phyloP scores from a whole-genome alignment of 78 protist species.

The Speleostelium caveatum region DNA sequence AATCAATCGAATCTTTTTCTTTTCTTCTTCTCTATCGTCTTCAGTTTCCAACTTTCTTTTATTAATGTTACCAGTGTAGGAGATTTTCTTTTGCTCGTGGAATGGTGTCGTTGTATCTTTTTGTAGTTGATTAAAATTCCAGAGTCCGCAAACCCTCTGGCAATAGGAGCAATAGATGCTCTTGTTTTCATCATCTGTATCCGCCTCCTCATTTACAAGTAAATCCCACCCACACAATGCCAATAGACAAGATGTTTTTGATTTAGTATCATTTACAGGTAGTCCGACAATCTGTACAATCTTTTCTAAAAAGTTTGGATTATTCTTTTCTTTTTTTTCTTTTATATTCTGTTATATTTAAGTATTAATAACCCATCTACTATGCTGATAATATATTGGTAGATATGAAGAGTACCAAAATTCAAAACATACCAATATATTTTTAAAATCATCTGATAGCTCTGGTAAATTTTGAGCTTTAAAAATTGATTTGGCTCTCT shows the following conservation, averaged over 20 bases:
- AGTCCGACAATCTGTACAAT: not conserved
- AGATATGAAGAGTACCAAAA: too few species aligned
- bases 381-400: too few species aligned
- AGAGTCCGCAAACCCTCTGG: slow-evolving; percentile 67
- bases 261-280: slow-evolving; percentile 3
- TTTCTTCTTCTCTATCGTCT: slow-evolving; percentile 54
- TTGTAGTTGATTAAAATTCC: slow-evolving; percentile 21
- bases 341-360: too few species aligned
- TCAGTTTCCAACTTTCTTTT: too few species aligned
- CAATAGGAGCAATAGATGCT: slow-evolving; percentile 69
- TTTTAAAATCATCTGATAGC: slow-evolving; percentile 22
- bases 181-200: not conserved
- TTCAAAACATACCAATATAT: too few species aligned
- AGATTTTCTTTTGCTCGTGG: not conserved
- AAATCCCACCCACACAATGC: slow-evolving; percentile 77
- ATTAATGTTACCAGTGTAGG: not conserved
- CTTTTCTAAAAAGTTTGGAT: too few species aligned
- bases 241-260: slow-evolving; percentile 17
- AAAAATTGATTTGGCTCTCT: slow-evolving; percentile 25
- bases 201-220: not conserved
- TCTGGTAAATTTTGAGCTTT: slow-evolving; percentile 9
- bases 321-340: too few species aligned
- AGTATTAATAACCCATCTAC: too few species aligned
- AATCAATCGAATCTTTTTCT: not conserved
- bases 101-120: not conserved